Conservation (phyloP, 441 rosid species). For the Croton setiger region DNA sequence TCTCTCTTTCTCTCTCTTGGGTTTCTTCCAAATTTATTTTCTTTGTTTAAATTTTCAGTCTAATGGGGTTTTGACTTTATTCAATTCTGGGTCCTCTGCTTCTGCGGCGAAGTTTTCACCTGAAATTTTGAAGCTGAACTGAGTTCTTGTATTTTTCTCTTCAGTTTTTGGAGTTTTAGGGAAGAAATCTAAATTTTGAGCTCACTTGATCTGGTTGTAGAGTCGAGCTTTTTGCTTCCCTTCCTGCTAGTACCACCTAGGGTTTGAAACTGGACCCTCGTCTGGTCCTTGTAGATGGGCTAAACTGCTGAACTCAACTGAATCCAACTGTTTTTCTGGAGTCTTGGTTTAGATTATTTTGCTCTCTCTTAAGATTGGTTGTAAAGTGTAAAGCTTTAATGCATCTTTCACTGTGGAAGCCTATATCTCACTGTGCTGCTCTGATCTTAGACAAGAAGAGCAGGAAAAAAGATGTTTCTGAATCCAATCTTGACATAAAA, state of each 20-base stretch:
- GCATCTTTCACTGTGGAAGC: constrained; percentile 98
- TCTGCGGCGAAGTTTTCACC: constrained; percentile 29
- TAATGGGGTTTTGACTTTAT: constrained; percentile 31
- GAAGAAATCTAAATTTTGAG: constrained; percentile 22
- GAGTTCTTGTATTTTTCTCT: constrained; percentile 16
- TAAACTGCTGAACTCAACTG: constrained; percentile 32
- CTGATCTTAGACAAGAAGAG: constrained; percentile 88
- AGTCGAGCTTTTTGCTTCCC: constrained; percentile 18
- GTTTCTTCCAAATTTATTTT: constrained; percentile 39
- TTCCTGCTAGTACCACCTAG: constrained; percentile 18
- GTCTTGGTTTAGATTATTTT: constrained; percentile 26
- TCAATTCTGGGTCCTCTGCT: constrained; percentile 24
- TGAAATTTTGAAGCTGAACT: constrained; percentile 25
- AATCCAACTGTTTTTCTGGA: constrained; percentile 15
- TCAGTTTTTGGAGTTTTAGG: constrained; percentile 9
- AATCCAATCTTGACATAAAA: constrained; percentile 44
- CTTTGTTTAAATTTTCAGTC: constrained; percentile 32
- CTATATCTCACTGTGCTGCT: constrained; percentile 95
- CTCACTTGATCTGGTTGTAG: constrained; percentile 43
- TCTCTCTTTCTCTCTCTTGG: constrained; percentile 45
- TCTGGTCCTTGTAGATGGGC: constrained; percentile 41
- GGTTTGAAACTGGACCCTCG: constrained; percentile 26
- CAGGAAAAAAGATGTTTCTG: constrained; percentile 72
- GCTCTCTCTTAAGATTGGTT: constrained; percentile 18
- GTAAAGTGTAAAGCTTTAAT: constrained; percentile 39